These are phyloP conservation scores for Umbelopsis sp. DNA, from an alignment of 192 early-diverging fungal species.

Conservation along the genomic window DNA sequence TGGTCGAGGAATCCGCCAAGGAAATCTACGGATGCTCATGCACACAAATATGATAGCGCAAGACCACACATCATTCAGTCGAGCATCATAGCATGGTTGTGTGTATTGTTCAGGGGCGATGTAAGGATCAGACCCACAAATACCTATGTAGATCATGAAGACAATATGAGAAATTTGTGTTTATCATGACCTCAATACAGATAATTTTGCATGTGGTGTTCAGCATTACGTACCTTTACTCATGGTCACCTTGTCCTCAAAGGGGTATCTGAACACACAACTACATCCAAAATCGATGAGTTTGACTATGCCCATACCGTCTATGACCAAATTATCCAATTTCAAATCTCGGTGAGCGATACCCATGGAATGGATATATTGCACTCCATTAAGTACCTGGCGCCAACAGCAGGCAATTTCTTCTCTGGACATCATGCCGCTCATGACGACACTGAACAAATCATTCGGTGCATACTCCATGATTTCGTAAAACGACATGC, in stretches of 20 bases:
- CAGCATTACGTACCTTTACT: conserved; percentile 47
- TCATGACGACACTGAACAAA: conserved; percentile 80
- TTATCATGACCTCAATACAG: not conserved
- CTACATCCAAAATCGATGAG: conserved; percentile 92
- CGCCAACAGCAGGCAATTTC: conserved; percentile 87
- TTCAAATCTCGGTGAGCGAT: conserved; percentile 88
- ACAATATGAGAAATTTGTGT: not conserved
- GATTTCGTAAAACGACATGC: conserved; percentile 68
- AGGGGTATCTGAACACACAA: conserved; percentile 84
- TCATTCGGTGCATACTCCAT: conserved; percentile 96
- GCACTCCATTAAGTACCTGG: conserved; percentile 75
- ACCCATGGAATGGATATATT: conserved; percentile 75
- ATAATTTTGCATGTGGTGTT: no score
- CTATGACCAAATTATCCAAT: conserved; percentile 83
- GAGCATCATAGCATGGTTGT: conserved; percentile 80
- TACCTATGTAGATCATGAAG: conserved; percentile 48
- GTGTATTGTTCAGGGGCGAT: conserved; percentile 90
- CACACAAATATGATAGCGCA: conserved; percentile 88
- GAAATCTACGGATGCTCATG: conserved; percentile 71
- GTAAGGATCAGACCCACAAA: conserved; percentile 93
- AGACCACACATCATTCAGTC: conserved; percentile 90
- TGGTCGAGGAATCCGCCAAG: conserved; percentile 64
- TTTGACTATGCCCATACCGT: conserved; percentile 71
- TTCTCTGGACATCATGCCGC: conserved; percentile 66
- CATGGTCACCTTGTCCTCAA: conserved; percentile 57